Evolutionary conservation across 2,329 filamentous ascomycete species (phyloP), one percentile per base, ranked within the genome.

Genomic region (Pseudogymnoascus sp.): DNA sequence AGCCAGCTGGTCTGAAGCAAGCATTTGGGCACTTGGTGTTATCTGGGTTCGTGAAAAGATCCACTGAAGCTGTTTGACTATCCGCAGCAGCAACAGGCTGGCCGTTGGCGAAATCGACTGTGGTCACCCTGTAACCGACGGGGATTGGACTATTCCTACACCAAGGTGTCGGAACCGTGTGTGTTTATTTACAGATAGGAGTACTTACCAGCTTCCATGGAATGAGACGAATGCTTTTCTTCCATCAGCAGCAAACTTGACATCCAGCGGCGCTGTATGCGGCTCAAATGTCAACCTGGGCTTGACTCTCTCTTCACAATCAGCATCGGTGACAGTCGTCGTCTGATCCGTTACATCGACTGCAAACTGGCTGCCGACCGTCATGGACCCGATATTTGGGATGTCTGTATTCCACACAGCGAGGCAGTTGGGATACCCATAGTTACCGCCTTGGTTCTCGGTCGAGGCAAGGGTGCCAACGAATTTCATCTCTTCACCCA

Each of bases 401-500:
- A 80, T 69, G 12, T 75, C 69, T 0, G 82, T 79, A 64, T 82
- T 78, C 87, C 87, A 91, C 7, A 87, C 77, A 0, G 87, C 78
- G 68, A 85, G 88, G 75, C 89, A 91, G 53, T 78, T 74, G 1
- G 89, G 89, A 70, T 91, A 92, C 21, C 88, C 89, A 69, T 87
- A 88, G 73, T 90, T 90, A 2, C 73, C 74, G 14, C 77, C 77
- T 62, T 75, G 72, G 18, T 71, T 63, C 10, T 68, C 70, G 0
- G 67, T 66, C 12, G 73, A 69, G 40, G 68, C 69, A 3, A 89
- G 76, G 63, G 79, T 81, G 3, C 88, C 88, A 65, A 88, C 83
- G 72, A 84, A 90, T 73, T 91, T 91, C 72, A 92, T 74, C 73
- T 91, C 86, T 70, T 91, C 89, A 14, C 80, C 88, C 0, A 88